Evolutionary conservation across 2,329 filamentous ascomycete species (phyloP).

Genomic region (Cladosporium sp.): DNA sequence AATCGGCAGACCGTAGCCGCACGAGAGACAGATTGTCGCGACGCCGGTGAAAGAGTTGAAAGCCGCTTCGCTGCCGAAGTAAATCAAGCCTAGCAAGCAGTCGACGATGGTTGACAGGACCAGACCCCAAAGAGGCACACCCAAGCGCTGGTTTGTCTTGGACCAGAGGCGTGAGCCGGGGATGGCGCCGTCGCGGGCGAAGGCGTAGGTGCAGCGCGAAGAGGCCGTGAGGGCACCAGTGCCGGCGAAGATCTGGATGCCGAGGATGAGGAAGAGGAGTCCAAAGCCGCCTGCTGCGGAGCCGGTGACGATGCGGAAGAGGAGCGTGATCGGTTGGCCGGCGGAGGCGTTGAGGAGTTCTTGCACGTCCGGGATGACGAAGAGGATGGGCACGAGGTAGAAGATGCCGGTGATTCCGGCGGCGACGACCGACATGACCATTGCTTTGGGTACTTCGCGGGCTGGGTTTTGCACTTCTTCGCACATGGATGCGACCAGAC

Average conservation of each 20-base stretch:
- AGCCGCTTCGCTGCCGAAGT: constrained; percentile 71
- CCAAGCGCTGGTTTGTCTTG: constrained; percentile 59
- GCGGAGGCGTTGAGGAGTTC: constrained; percentile 62
- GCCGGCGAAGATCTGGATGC: constrained; percentile 73
- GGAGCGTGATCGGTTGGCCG: constrained; percentile 69
- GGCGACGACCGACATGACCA: constrained; percentile 64
- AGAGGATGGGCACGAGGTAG: constrained; percentile 70
- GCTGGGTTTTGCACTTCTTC: constrained; percentile 68
- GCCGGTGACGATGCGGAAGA: constrained; percentile 73
- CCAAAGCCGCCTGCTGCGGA: constrained; percentile 65
- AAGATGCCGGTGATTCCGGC: constrained; percentile 62
- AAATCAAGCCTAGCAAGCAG: constrained; percentile 70
- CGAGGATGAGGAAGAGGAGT: constrained; percentile 69
- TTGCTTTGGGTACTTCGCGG: constrained; percentile 66
- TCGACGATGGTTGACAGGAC: constrained; percentile 65
- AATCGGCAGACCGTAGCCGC: constrained; percentile 73
- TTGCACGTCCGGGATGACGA: constrained; percentile 66
- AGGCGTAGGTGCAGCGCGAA: constrained; percentile 67
- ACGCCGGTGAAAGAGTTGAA: constrained; percentile 79
- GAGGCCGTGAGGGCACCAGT: constrained; percentile 71
- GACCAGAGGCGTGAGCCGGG: constrained; percentile 35
- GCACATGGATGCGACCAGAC: constrained; percentile 69
- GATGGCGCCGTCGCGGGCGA: constrained; percentile 68
- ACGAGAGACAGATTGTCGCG: constrained; percentile 72
- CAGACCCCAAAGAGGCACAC: constrained; percentile 68